Conservation (phyloP, 441 rosid species). For the Gossypium armourianum region DNA sequence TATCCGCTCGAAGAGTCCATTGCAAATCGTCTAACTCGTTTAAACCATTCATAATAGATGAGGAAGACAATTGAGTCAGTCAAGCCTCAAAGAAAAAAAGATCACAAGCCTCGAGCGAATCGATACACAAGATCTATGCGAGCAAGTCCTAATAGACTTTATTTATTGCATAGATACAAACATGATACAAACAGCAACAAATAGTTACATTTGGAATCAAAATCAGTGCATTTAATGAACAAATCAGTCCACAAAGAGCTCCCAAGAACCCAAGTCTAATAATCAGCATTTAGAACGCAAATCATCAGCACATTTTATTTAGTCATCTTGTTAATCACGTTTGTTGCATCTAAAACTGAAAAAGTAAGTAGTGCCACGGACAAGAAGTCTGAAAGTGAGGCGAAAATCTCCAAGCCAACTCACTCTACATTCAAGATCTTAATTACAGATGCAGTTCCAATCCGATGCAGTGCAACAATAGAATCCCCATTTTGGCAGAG, state of each 20-base stretch:
- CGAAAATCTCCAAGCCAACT: constrained; percentile 4
- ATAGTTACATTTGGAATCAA: neutral
- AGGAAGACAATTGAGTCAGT: too few relatives aligned
- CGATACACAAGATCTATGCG: too few relatives aligned
- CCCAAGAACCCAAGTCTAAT: neutral
- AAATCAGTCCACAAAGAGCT: neutral
- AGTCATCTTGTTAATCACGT: neutral
- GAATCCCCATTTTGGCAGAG: constrained; percentile 74
- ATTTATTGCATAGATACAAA: too few relatives aligned
- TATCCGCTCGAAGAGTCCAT: too few relatives aligned
- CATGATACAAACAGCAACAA: neutral
- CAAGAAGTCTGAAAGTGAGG: neutral
- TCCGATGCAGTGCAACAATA: constrained; percentile 70
- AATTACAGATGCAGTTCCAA: constrained; percentile 74
- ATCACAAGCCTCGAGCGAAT: too few relatives aligned
- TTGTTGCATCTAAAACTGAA: constrained; percentile 1
- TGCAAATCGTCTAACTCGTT: too few relatives aligned
- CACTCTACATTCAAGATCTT: constrained; percentile 77
- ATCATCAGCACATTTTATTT: neutral
- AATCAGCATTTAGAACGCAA: neutral
- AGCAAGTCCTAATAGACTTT: too few relatives aligned
- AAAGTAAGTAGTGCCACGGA: neutral
- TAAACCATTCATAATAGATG: too few relatives aligned
- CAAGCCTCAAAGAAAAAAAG: too few relatives aligned
- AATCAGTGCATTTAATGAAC: neutral